Percentiles rank a stretch among this genome's conserved stretches.
Conservation (phyloP, 306 rosid genomes). For the Albizia julibrissin region DNA sequence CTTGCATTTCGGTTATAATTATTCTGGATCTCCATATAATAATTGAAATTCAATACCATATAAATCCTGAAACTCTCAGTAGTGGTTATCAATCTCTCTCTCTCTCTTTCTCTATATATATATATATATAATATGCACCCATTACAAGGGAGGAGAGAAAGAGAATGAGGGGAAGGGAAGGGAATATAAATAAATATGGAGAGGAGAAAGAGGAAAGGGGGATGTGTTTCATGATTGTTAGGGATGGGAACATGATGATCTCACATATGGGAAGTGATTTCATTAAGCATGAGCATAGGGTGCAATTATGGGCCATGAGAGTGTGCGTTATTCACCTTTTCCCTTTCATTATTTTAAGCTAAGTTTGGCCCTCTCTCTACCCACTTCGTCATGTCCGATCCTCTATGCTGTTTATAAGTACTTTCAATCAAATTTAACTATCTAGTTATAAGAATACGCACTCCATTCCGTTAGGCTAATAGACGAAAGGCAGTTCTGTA, state of each 20-base stretch:
- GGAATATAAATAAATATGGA: not conserved
- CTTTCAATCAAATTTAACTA: not conserved
- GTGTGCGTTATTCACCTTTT: constrained; percentile 46
- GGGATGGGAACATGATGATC: constrained; percentile 21
- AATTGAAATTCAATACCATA: not conserved
- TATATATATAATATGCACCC: not conserved
- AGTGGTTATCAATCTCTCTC: not conserved
- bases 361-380: constrained; percentile 18
- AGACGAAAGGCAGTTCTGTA: too few species aligned
- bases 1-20: not conserved
- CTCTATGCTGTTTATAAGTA: not conserved
- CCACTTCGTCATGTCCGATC: constrained; percentile 3
- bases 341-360: not conserved
- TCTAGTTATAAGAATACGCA: not conserved
- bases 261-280: constrained; percentile 26
- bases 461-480: not conserved
- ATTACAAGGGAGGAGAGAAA: not conserved
- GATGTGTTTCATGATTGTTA: constrained; percentile 43
- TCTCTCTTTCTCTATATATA: not conserved
- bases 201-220: constrained; percentile 4
- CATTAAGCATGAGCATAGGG: constrained; percentile 39
- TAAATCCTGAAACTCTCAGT: not conserved
- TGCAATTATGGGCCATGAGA: constrained; percentile 56
- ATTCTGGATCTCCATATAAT: not conserved
- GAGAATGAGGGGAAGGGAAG: not conserved